Conservation (phyloP, 2,329 filamentous ascomycete genomes). For the Celoporthe dispersa region DNA sequence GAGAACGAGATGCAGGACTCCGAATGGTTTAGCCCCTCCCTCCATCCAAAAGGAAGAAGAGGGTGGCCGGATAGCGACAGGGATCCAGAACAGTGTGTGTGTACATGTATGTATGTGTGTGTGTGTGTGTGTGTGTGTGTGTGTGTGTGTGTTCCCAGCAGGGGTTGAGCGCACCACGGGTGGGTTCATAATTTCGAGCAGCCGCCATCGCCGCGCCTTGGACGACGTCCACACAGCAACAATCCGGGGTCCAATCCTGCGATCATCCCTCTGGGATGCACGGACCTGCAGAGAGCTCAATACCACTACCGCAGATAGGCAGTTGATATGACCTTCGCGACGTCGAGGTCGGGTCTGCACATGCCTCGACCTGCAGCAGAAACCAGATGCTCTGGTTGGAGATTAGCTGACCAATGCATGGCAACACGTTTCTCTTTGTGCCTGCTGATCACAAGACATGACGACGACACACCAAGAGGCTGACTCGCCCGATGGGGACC, state of each 20-base stretch:
- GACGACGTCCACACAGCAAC: not conserved
- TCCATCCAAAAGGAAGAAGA: not conserved
- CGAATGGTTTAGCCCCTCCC: not conserved
- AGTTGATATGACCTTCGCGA: not conserved
- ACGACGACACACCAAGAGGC: not conserved
- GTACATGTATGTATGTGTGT: not conserved
- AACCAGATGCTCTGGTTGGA: not conserved
- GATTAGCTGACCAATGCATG: not conserved
- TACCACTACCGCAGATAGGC: conserved; percentile 1
- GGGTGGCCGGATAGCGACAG: not conserved
- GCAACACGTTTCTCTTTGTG: not conserved
- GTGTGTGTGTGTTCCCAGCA: not conserved
- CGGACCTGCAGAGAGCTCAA: not conserved
- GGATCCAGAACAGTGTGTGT: conserved; percentile 2
- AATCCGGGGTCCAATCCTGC: conserved; percentile 12
- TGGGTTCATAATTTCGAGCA: conserved; percentile 10
- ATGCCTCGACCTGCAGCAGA: not conserved
- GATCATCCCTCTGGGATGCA: not conserved
- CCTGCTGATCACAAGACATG: conserved; percentile 8
- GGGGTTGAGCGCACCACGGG: not conserved
- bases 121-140: too few relatives aligned
- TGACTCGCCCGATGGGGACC: not conserved
- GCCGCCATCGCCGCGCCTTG: conserved; percentile 8
- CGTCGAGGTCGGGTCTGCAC: not conserved
- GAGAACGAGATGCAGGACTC: not conserved